Base-by-base conservation (phyloP, 78 protist species). In the Dictyostelium firmibasis region DNA sequence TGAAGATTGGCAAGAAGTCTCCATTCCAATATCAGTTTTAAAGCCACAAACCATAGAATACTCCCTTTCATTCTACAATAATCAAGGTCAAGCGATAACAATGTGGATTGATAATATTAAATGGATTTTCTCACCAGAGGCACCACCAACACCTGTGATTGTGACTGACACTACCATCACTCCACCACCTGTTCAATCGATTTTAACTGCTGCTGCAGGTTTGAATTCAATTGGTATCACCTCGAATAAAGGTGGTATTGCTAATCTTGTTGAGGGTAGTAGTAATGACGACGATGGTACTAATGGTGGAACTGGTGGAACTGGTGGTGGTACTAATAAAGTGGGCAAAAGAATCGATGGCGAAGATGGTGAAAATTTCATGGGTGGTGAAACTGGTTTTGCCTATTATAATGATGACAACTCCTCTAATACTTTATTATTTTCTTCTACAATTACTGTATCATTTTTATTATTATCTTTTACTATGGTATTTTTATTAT, bases 21-120 rank as follows among this genome's bases (percentile, higher is more conserved):
- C 50, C 20, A 23, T 77, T 0, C 64, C 27, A 0, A 31, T 81
- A 23, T n/a, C 75, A 20, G 75, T 82, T 1, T 20, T 82, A 18
- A 50, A 82, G 10, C 86, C 86, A 9, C 35, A 57, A 18, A 7
- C 4, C 7, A 13, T 57, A 0, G 70, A 77, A 77, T 77, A 77
- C 60, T 77, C 83, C 0, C 16, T 77, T n/a, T 41, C 83, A 41
- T 77, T 77, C 31, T 77, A 41, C 3, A 77, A 43, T n/a, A 41
- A 41, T 13, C 43, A 57, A 35, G 36, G 70, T 9, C 41, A 29
- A 18, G 8, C 75, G 2, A 35, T 82, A 9, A 57, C 31, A 29
- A 25, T 82, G 10, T 82, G 70, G 70, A 38, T 82, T 6, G 86
- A 82, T 35, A 82, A 82, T 82, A 82, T 82, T 4, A 57, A n/a